Base-by-base conservation (phyloP, 2,329 filamentous ascomycete genomes). In the Neurospora crassa region DNA sequence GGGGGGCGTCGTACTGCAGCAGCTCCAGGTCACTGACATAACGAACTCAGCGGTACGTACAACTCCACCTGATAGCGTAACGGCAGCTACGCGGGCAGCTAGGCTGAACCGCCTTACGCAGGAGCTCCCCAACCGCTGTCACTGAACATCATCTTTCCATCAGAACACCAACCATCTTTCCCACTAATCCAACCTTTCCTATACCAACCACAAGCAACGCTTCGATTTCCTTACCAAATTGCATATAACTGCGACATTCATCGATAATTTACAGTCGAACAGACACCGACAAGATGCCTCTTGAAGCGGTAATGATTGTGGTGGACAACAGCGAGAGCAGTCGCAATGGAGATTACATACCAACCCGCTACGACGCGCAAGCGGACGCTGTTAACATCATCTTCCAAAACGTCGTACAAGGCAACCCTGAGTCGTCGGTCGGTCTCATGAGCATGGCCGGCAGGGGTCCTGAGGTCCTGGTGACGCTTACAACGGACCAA, bases 261-360 rank as follows among this genome's bases (percentile, higher is more conserved):
- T 34, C 5, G 42, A 43, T 37, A 68, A 34, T 18, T 53, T 47
- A 10, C 20, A 8, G 12, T n/a, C 69, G 40, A 75, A 68, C 67
- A 72, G 74, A 74, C 75, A 78, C 82, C 82, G 83, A 82, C 89
- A 94, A 87, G 80, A 99, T 99, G 96, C 92, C 91, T 84, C 91
- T 99, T 83, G 96, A 99, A 90, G 96, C 96, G 85, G 96, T 97
- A 74, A 98, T 99, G 94, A 93, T 99, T 82, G 91, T 98, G 87
- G 93, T 98, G 79, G 96, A 99, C 88, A 99, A 98, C 87, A 97
- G 94, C 86, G 96, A 99, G 86, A 94, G 92, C 85, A 97, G 93
- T 86, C 90, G 96, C 81, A 99, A 99, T 84, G 96, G 96, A 80
- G 96, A 99, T 82, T 88, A 87, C 81, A 92, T 92, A 79, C 95